Evolutionary conservation across 805 yeast species (phyloP).

Genomic region (Nakazawaea siamensis): DNA sequence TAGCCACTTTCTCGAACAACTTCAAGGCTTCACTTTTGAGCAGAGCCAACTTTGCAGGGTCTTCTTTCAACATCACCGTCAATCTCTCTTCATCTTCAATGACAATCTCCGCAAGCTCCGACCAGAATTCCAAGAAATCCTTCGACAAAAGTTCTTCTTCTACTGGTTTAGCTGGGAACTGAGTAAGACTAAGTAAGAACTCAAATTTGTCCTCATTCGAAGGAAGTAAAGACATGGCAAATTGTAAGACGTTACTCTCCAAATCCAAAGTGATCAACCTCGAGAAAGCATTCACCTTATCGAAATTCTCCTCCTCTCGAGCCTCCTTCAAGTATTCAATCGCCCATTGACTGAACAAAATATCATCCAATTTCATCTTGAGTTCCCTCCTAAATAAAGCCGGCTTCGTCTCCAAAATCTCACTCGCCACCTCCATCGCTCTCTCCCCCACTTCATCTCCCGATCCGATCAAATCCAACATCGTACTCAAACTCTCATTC

Average conservation of each 20-base stretch:
- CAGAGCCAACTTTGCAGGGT: constrained; percentile 18
- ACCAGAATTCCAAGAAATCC: constrained; percentile 62
- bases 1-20: constrained; percentile 44
- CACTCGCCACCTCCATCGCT: constrained; percentile 29
- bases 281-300: constrained; percentile 32
- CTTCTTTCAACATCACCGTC: constrained; percentile 23
- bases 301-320: constrained; percentile 25
- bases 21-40: constrained; percentile 24
- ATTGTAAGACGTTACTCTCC: constrained; percentile 34
- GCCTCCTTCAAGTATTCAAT: constrained; percentile 25
- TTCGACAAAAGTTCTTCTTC: constrained; percentile 49
- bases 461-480: constrained; percentile 13
- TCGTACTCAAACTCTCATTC: constrained; percentile 11
- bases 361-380: constrained; percentile 21
- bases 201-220: constrained; percentile 33
- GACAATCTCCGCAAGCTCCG: constrained; percentile 50
- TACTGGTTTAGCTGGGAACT: constrained; percentile 48
- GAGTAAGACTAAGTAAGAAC: constrained; percentile 43
- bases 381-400: constrained; percentile 25
- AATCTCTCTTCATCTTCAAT: constrained; percentile 38
- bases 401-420: constrained; percentile 38
- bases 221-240: constrained; percentile 31
- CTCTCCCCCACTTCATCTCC: constrained; percentile 14
- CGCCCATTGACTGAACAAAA: constrained; percentile 42
- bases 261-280: constrained; percentile 36